Base-by-base conservation (phyloP, 2,329 filamentous ascomycete genomes). In the Acephala macrosclerotiorum region DNA sequence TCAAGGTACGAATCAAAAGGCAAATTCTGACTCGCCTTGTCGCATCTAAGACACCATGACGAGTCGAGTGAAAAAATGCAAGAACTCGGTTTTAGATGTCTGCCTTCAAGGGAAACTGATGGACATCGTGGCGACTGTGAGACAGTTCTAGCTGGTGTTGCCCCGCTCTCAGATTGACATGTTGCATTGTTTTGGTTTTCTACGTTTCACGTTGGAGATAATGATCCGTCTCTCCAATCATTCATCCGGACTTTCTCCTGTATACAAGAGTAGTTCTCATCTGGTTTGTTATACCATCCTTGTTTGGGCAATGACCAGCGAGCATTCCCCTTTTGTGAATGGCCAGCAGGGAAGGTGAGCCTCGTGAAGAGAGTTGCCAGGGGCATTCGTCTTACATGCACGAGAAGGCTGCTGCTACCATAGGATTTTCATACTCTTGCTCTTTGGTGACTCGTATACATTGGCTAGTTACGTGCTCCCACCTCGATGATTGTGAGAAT, bases 1-100 rank as follows among this genome's bases (percentile, higher is more conserved):
- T 14, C 51, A 57, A 42, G 58, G 60, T 69, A 63, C 66, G 64
- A 65, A 65, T 67, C 65, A 22, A 65, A 61, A 49, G 64, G 67
- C 60, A 58, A 61, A 63, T 45, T 57, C 47, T 35, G 56, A 40
- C 36, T 58, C 61, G 36, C 33, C 42, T 38, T 6, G 14, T 49
- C 29, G 51, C 38, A 5, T 56, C 51, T 14, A 25, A 49, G 33
- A 36, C 14, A 29, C 33, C 26, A 26, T 58, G 49, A 38, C 45
- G 29, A 40, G n/a, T 22, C 35, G 61, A 38, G 35, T 33, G 25
- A 33, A 36, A 56, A 33, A 12, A 8, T 56, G 11, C 25, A 16
- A 56, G 22, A 33, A 12, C 51, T 36, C 40, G n/a, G 12, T 12
- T 40, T 16, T 40, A 2, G 36, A 42, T 18, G 16, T 42, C 40